These are phyloP conservation scores for Aspergillus sp. DNA, from an alignment of 2,329 filamentous ascomycete genomes.

Conservation along the genomic window DNA sequence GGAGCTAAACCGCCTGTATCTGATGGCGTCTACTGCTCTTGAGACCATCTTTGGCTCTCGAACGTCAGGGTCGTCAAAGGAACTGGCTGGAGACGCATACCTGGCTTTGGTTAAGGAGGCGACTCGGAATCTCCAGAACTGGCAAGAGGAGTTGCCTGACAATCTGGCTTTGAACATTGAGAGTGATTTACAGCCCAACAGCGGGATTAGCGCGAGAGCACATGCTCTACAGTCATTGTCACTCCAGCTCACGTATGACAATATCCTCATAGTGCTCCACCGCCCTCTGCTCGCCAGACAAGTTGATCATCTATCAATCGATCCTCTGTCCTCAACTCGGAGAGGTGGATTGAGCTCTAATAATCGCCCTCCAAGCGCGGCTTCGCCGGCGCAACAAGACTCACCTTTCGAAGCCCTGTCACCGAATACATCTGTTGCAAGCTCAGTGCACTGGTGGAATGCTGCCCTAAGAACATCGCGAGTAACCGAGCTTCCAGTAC, in stretches of 20 bases:
- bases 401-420: slow-evolving; percentile 12
- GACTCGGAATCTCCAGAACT: slow-evolving; percentile 26
- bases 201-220: slow-evolving; percentile 18
- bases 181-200: slow-evolving; percentile 20
- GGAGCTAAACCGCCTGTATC: slow-evolving; percentile 30
- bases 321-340: slow-evolving; percentile 5
- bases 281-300: slow-evolving; percentile 48
- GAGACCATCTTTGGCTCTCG: slow-evolving; percentile 32
- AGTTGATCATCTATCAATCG: slow-evolving; percentile 34
- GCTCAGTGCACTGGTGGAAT: slow-evolving; percentile 32
- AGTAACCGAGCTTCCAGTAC: slow-evolving; percentile 36
- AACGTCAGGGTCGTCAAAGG: slow-evolving; percentile 23
- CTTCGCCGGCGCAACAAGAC: not conserved
- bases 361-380: not conserved
- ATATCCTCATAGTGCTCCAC: slow-evolving; percentile 48
- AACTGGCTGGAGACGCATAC: slow-evolving; percentile 26
- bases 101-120: slow-evolving; percentile 23
- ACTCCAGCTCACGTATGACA: slow-evolving; percentile 51
- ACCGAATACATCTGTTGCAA: slow-evolving; percentile 13
- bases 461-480: slow-evolving; percentile 47
- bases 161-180: slow-evolving; percentile 27
- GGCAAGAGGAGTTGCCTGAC: slow-evolving; percentile 22
- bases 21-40: slow-evolving; percentile 30
- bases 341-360: slow-evolving; percentile 2
- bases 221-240: slow-evolving; percentile 46